A percentile compares a stretch with the other conserved stretches of the same genome.
Evolutionary conservation across 208 protist genomes (phyloP).

Genomic region (Crithidia sp.): DNA sequence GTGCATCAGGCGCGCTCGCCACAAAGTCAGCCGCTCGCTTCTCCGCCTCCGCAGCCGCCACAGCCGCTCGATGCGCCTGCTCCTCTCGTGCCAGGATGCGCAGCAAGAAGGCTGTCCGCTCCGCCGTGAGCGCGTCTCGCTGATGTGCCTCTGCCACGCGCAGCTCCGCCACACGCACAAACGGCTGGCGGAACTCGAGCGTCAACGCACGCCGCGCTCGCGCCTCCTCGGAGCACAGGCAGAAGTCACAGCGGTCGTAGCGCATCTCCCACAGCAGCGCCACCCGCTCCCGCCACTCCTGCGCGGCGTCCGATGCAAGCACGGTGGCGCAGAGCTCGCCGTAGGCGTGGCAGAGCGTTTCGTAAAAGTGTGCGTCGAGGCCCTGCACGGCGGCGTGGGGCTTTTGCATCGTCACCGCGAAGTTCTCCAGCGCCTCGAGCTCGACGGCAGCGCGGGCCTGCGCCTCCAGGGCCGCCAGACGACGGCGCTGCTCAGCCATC

Average conservation of each 20-base stretch:
- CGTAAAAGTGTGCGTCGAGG: slow-evolving; percentile 5
- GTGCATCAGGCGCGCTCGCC: too few species aligned
- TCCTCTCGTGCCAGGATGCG: slow-evolving; percentile 28
- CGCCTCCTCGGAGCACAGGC: slow-evolving; percentile 31
- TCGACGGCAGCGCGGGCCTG: slow-evolving; percentile 21
- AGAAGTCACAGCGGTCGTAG: slow-evolving; percentile 39
- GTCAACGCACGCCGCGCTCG: slow-evolving; percentile 16
- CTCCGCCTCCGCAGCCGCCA: background rate
- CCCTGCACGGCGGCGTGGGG: background rate
- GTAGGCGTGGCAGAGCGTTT: slow-evolving; percentile 6
- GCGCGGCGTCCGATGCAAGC: slow-evolving; percentile 19
- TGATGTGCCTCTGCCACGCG: slow-evolving; percentile 26
- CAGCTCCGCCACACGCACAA: slow-evolving; percentile 32
- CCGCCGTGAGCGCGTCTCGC: slow-evolving; percentile 15
- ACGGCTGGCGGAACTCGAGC: slow-evolving; percentile 14
- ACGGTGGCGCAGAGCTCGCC: slow-evolving; percentile 8
- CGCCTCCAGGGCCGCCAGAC: slow-evolving; percentile 23
- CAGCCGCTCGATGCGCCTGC: background rate
- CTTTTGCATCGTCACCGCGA: slow-evolving; percentile 24
- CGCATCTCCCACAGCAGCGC: slow-evolving; percentile 66
- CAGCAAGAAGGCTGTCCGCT: slow-evolving; percentile 26
- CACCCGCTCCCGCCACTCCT: slow-evolving; percentile 57
- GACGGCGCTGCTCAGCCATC: slow-evolving; percentile 13
- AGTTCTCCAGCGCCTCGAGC: slow-evolving; percentile 29
- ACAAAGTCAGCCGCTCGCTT: too few species aligned